Evolutionary conservation across 2,329 filamentous ascomycete species (phyloP).

Genomic region (Neurospora crassa): DNA sequence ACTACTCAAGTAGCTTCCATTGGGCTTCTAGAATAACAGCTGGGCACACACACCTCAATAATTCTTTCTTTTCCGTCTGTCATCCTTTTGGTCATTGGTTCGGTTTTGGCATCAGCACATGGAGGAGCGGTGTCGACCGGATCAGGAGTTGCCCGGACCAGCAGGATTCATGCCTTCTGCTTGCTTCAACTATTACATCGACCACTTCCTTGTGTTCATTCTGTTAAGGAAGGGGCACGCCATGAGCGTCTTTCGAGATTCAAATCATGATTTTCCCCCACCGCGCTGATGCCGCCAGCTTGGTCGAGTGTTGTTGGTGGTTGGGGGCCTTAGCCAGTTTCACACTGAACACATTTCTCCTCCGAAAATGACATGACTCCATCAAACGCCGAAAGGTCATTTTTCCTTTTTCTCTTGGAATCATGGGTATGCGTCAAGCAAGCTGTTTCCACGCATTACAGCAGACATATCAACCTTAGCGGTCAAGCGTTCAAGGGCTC

Average conservation of each 20-base stretch:
- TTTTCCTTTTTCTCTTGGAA: not conserved
- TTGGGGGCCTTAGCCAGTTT: not conserved
- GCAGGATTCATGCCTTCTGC: not conserved
- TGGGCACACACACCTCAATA: too few species aligned
- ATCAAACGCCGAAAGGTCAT: not conserved
- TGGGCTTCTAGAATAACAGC: not conserved
- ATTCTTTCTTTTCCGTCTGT: not conserved
- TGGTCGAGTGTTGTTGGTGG: not conserved
- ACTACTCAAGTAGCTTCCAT: not conserved
- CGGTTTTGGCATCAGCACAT: not conserved
- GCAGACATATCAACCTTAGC: not conserved
- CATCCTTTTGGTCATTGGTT: not conserved
- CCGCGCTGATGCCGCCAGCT: not conserved
- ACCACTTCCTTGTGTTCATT: not conserved
- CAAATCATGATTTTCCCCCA: not conserved
- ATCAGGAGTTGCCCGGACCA: not conserved
- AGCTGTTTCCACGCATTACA: not conserved
- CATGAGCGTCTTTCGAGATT: not conserved
- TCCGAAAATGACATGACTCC: not conserved
- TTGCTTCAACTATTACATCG: not conserved
- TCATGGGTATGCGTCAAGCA: not conserved
- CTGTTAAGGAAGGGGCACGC: too few species aligned
- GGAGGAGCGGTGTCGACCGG: not conserved
- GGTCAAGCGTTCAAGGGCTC: not conserved
- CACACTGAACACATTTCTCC: not conserved